phyloP scores from a whole-genome alignment of 2,329 filamentous ascomycete species.

The Cladophialophora psammophila region DNA sequence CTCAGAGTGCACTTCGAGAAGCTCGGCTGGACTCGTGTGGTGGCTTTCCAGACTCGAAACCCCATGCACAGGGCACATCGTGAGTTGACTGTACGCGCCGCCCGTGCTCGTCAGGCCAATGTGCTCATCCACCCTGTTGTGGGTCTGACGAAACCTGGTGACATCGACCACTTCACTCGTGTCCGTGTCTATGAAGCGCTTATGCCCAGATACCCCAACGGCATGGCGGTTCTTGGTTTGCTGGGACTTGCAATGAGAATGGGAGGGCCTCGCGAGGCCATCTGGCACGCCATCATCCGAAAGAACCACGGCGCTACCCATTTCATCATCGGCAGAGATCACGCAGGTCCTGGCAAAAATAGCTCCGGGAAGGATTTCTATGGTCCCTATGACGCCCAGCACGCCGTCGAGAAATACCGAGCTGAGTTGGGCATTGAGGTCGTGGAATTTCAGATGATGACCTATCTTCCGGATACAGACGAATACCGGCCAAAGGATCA shows the following conservation, averaged over 20 bases:
- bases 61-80: conserved; percentile 99
- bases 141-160: conserved; percentile 96
- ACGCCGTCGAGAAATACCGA: conserved; percentile 94
- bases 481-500: conserved; percentile 95
- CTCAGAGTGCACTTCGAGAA: conserved; percentile 98
- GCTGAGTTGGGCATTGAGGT: conserved; percentile 98
- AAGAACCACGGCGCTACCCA: conserved; percentile 99
- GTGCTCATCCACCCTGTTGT: conserved; percentile 99
- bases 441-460: conserved; percentile 99
- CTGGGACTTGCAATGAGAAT: conserved; percentile 98
- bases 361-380: conserved; percentile 97
- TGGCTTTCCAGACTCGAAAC: conserved; percentile 99
- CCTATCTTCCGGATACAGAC: conserved; percentile 95
- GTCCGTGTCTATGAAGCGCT: conserved; percentile 98
- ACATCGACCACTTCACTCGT: conserved; percentile 99
- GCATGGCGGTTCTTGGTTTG: conserved; percentile 96
- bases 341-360: conserved; percentile 98
- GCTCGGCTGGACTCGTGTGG: conserved; percentile 96
- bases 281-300: conserved; percentile 99
- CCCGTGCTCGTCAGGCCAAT: conserved; percentile 94
- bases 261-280: conserved; percentile 96
- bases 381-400: conserved; percentile 95
- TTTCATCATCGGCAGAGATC: conserved; percentile 98
- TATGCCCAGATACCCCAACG: conserved; percentile 95
- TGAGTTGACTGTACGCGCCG: conserved; percentile 95